phyloP scores from a whole-genome alignment of 257 asterid genomes.

The Fraxinus quadrangulata region DNA sequence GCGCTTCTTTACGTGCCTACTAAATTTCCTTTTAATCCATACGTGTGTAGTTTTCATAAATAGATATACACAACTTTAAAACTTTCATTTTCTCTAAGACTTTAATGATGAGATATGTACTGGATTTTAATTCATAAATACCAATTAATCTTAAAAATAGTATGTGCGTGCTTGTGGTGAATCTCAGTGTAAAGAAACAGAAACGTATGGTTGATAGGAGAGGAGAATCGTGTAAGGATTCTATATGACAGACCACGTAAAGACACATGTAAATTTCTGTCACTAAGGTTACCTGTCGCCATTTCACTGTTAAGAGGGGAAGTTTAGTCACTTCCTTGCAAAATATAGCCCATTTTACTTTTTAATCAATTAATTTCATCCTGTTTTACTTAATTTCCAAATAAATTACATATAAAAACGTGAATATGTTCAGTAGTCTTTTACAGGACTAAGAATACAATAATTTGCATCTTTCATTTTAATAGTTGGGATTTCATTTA shows the following conservation, averaged over 20 bases:
- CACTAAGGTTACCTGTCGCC: slow-evolving; percentile 5
- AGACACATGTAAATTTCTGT: slow-evolving; percentile 30
- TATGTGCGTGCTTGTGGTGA: neutral
- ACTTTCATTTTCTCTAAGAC: no score
- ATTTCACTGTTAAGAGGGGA: slow-evolving; percentile 19
- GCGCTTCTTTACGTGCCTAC: neutral
- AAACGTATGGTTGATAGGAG: slow-evolving; percentile 22
- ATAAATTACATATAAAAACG: neutral
- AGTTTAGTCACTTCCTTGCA: slow-evolving; percentile 21
- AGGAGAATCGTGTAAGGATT: slow-evolving; percentile 23
- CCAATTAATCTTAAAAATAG: no score
- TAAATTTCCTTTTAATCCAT: neutral
- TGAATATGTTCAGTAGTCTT: neutral
- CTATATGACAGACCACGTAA: slow-evolving; percentile 26
- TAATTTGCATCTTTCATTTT: no score
- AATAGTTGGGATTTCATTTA: neutral
- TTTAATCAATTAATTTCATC: neutral
- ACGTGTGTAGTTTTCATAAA: neutral
- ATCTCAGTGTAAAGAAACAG: neutral
- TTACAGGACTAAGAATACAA: neutral
- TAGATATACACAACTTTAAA: no score
- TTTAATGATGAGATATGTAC: neutral
- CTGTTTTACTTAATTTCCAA: neutral
- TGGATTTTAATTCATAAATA: no score
- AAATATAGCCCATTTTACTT: slow-evolving; percentile 4